Percentiles rank a stretch among this genome's conserved stretches.
These are phyloP conservation scores for Pleurotus giganteus DNA, from an alignment of 768 basidiomycete species.

Conservation along the genomic window DNA sequence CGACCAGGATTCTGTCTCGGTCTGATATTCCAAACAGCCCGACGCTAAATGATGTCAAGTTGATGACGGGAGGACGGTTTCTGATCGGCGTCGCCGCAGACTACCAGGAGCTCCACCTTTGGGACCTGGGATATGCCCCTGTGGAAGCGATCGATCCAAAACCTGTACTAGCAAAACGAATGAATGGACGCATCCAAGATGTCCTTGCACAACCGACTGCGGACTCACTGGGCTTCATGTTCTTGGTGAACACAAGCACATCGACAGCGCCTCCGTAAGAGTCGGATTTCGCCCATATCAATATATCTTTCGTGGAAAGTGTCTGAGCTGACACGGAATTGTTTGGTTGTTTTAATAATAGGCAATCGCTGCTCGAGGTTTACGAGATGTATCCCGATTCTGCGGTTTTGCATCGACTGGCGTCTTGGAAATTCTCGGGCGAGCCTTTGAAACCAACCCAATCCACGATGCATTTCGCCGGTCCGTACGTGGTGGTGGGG, in stretches of 20 bases:
- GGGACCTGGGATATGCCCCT: slow-evolving; percentile 25
- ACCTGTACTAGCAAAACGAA: slow-evolving; percentile 9
- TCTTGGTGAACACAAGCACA: slow-evolving; percentile 8
- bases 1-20: slow-evolving; percentile 15
- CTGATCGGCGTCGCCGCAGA: slow-evolving; percentile 19
- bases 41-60: slow-evolving; percentile 10
- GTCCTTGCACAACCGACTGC: slow-evolving; percentile 4
- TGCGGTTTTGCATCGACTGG: slow-evolving; percentile 2
- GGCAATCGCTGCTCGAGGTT: slow-evolving; percentile 8
- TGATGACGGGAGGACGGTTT: slow-evolving; percentile 30
- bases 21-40: slow-evolving; percentile 1
- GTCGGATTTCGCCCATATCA: background rate
- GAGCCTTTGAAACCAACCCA: background rate
- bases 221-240: slow-evolving; percentile 6
- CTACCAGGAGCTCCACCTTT: slow-evolving; percentile 18
- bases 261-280: background rate
- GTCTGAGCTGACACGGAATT: no score
- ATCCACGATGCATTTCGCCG: background rate
- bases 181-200: slow-evolving; percentile 5
- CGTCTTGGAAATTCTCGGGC: slow-evolving; percentile 2
- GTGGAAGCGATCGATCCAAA: slow-evolving; percentile 13
- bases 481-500: background rate
- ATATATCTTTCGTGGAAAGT: background rate
- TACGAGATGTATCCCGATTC: slow-evolving; percentile 9
- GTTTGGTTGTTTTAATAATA: background rate